phyloP scores from a whole-genome alignment of 139 green algal genomes.

The Auxenochlorella protothecoides region DNA sequence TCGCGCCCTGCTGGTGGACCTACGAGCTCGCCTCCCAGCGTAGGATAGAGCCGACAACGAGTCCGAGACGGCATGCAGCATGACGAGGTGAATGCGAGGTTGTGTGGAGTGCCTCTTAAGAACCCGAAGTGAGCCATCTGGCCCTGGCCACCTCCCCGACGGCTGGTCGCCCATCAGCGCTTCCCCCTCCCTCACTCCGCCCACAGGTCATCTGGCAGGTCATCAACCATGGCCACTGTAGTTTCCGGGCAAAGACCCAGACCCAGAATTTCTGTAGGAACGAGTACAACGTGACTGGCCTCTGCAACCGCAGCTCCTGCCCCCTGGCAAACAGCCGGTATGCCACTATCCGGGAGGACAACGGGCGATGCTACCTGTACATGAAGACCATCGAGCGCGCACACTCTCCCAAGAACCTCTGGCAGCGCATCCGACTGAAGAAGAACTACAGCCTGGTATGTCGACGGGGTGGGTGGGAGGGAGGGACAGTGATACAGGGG shows the following conservation, averaged over 20 bases:
- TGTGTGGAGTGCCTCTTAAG: not conserved
- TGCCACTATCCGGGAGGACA: constrained; percentile 76
- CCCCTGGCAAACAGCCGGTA: constrained; percentile 94
- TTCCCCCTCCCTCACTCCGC: not conserved
- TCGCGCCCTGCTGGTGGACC: too few species aligned
- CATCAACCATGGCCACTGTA: constrained; percentile 93
- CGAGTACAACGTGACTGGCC: constrained; percentile 95
- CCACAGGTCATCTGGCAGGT: constrained; percentile 60
- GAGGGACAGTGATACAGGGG: too few species aligned
- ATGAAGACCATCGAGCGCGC: constrained; percentile 96
- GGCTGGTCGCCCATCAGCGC: not conserved
- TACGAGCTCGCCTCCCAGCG: not conserved
- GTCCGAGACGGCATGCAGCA: constrained; percentile 19
- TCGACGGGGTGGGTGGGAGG: not conserved
- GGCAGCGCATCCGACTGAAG: constrained; percentile 86
- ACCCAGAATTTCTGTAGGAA: constrained; percentile 96
- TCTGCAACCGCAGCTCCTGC: constrained; percentile 87
- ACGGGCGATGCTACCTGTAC: constrained; percentile 82
- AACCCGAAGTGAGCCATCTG: not conserved
- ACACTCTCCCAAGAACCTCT: constrained; percentile 89
- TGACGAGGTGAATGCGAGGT: constrained; percentile 15
- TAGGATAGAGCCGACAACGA: not conserved
- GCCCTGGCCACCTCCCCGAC: not conserved
- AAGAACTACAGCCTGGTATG: constrained; percentile 62
- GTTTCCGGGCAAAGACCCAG: constrained; percentile 82